Evolutionary conservation across 1,284 basidiomycete genomes (phyloP), one percentile per base, ranked within the genome.

Genomic region (Cryptococcus sp.): DNA sequence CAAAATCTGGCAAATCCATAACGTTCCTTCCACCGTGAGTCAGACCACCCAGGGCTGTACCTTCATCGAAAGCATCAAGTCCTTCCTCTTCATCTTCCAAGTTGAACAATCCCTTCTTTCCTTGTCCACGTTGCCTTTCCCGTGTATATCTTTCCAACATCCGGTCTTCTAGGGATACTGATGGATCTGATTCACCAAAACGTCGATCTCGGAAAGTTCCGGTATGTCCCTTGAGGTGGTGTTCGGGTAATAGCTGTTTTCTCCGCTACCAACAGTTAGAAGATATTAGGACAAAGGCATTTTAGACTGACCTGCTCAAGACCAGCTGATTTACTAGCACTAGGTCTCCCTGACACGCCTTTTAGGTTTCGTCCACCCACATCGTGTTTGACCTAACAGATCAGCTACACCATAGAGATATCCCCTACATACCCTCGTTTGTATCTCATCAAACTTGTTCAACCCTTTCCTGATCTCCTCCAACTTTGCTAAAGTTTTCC

Each of bases 101-200:
- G 71, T 95, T 95, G 83, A 96, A 98, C 6, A 84, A 80, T n/a
- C 81, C 81, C 48, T 87, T 86, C 74, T 88, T 91, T 46, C 88
- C 87, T 23, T 84, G 79, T 0, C 73, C 72, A n/a, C 70, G 57
- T 65, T 79, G 76, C 58, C 89, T 80, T 74, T 98, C 95, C 58
- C 84, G 83, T 4, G 93, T 98, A 74, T 97, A 98, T 38, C 96
- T 87, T 77, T 97, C 93, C 33, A 98, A 82, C 87, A 98, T 98
- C 62, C 92, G 89, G 67, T 98, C 95, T 73, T 99, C 96, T 14
- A 92, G 81, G 8, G 88, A 87, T 82, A 98, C 85, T 8, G 84
- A 83, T 2, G 93, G 86, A 66, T 98, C 86, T 66, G 89, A 87
- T 82, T 98, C 96, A 78, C 96, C 96, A 67, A 98, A 97, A 42